These are phyloP conservation scores for Biscogniauxia sp. DNA, from an alignment of 2,329 filamentous ascomycete species.

Conservation along the genomic window DNA sequence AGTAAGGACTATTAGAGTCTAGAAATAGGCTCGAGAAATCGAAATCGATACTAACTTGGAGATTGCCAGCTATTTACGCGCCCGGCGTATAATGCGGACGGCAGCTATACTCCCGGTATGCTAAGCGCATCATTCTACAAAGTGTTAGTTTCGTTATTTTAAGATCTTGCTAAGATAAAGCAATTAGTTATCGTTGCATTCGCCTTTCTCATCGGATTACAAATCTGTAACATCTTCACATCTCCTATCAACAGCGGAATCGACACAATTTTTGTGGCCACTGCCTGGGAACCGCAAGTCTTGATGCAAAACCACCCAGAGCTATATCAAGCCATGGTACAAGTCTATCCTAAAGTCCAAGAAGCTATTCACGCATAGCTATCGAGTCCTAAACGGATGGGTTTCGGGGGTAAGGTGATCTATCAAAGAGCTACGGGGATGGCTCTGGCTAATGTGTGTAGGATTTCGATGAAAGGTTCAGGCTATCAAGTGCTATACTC, in stretches of 20 bases:
- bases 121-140: neutral
- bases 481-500: neutral
- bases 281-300: conserved; percentile 67
- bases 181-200: conserved; percentile 29
- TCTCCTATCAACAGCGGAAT: conserved; percentile 86
- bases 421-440: neutral
- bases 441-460: neutral
- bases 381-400: neutral
- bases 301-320: conserved; percentile 79
- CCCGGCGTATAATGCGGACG: conserved; percentile 25
- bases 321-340: conserved; percentile 74
- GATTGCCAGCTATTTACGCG: conserved; percentile 24
- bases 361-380: conserved; percentile 66
- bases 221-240: conserved; percentile 86
- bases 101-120: conserved; percentile 29
- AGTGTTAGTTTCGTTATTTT: neutral
- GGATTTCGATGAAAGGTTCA: neutral
- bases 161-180: neutral
- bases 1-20: conserved; percentile 63
- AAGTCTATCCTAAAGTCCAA: conserved; percentile 81
- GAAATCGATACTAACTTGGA: conserved; percentile 3
- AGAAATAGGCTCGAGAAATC: neutral
- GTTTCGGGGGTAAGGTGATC: neutral
- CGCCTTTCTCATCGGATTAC: conserved; percentile 83
- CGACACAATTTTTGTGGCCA: conserved; percentile 86